These are phyloP conservation scores for Alternaria tenuissima DNA, from an alignment of 2,329 filamentous ascomycete species.

Conservation along the genomic window DNA sequence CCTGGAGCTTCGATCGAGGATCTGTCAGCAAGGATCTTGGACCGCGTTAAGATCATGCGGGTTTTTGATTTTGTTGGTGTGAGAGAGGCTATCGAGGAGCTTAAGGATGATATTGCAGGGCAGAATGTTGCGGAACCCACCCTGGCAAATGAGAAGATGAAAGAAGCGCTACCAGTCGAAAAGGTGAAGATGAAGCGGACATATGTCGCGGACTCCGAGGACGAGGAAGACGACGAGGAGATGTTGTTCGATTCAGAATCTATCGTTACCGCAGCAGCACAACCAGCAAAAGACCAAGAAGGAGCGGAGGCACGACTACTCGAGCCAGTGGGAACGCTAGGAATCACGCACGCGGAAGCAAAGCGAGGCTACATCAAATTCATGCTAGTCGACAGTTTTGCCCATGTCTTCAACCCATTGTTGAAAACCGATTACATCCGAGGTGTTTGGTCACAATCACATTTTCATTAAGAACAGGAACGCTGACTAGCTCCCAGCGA, in stretches of 20 bases:
- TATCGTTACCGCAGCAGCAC: background rate
- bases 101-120: constrained; percentile 49
- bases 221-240: constrained; percentile 48
- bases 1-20: constrained; percentile 25
- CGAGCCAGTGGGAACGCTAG: background rate
- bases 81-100: constrained; percentile 56
- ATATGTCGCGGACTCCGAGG: constrained; percentile 46
- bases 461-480: constrained; percentile 22
- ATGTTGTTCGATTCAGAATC: constrained; percentile 47
- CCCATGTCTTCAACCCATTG: constrained; percentile 49
- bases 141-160: constrained; percentile 29
- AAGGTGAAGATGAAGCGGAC: constrained; percentile 25
- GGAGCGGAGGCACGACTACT: background rate
- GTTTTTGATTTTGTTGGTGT: constrained; percentile 61
- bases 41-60: constrained; percentile 58
- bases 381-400: constrained; percentile 53
- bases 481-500: constrained; percentile 36
- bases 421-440: constrained; percentile 50
- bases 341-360: background rate
- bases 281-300: background rate
- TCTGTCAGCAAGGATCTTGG: constrained; percentile 50
- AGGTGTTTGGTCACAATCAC: constrained; percentile 36
- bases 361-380: constrained; percentile 24
- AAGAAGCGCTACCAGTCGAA: background rate
- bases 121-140: background rate